Conservation (phyloP, 1,284 basidiomycete genomes). For the Moniliella sp. region DNA sequence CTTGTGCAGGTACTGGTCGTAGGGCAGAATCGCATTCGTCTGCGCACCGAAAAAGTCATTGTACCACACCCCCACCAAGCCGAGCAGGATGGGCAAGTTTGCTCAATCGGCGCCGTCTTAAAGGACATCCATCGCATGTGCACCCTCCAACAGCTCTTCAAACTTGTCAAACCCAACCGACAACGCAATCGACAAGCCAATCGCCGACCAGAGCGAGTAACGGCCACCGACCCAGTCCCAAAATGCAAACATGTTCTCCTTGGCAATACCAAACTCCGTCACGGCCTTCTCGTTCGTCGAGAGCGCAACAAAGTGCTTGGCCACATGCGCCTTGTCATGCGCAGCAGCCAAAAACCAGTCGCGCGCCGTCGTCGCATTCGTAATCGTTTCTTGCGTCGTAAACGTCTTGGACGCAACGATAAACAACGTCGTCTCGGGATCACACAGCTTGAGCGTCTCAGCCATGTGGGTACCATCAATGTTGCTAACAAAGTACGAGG, state of each 20-base stretch:
- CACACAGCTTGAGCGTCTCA: slow-evolving; percentile 58
- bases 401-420: slow-evolving; percentile 97
- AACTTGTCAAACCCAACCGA: slow-evolving; percentile 87
- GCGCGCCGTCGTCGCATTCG: slow-evolving; percentile 78
- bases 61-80: slow-evolving; percentile 88
- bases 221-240: slow-evolving; percentile 99
- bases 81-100: slow-evolving; percentile 82
- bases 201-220: slow-evolving; percentile 94
- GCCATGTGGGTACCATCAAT: slow-evolving; percentile 94
- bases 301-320: slow-evolving; percentile 95
- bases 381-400: slow-evolving; percentile 97
- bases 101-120: slow-evolving; percentile 61
- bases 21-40: slow-evolving; percentile 80
- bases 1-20: slow-evolving; percentile 96
- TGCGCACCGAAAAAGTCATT: slow-evolving; percentile 91
- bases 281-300: slow-evolving; percentile 88
- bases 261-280: slow-evolving; percentile 75
- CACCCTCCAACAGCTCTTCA: slow-evolving; percentile 65
- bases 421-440: slow-evolving; percentile 85
- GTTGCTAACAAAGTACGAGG: slow-evolving; percentile 78
- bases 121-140: slow-evolving; percentile 92
- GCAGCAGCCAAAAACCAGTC: slow-evolving; percentile 77
- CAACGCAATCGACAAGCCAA: slow-evolving; percentile 79
- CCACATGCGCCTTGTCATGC: slow-evolving; percentile 56
- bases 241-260: slow-evolving; percentile 96